phyloP scores from a whole-genome alignment of 805 yeast genomes.

The Nakazawaea pomicola region DNA sequence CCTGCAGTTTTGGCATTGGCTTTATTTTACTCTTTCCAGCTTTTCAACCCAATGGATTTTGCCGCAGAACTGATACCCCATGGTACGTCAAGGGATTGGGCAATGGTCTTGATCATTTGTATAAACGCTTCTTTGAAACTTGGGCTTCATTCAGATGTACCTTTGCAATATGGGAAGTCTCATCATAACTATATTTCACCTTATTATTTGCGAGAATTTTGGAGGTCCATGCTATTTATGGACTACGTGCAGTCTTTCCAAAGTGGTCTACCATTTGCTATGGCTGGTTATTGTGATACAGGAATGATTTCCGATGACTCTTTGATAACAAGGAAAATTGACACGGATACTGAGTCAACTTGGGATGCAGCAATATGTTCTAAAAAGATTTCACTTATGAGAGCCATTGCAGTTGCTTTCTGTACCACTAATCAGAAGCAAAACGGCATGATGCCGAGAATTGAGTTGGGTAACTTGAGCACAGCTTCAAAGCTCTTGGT shows the following conservation, averaged over 20 bases:
- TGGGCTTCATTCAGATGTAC: slow-evolving; percentile 8
- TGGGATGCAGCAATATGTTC: too few relatives aligned
- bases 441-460: slow-evolving; percentile 2
- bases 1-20: slow-evolving; percentile 9
- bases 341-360: neutral
- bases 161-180: slow-evolving; percentile 1
- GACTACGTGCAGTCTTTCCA: slow-evolving; percentile 9
- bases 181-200: slow-evolving; percentile 11
- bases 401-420: slow-evolving; percentile 1
- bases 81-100: slow-evolving; percentile 11
- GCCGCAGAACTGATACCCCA: slow-evolving; percentile 11
- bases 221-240: slow-evolving; percentile 9
- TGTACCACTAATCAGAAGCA: slow-evolving; percentile 8
- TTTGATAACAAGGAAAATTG: neutral
- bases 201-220: slow-evolving; percentile 11
- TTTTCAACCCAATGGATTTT: slow-evolving; percentile 10
- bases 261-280: slow-evolving; percentile 11
- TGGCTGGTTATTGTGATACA: slow-evolving; percentile 10
- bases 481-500: too few relatives aligned
- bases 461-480: neutral
- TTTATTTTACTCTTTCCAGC: slow-evolving; percentile 6
- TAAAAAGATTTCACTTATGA: slow-evolving; percentile 1
- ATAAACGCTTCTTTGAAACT: slow-evolving; percentile 10
- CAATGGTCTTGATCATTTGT: slow-evolving; percentile 8
- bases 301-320: slow-evolving; percentile 1